phyloP scores from a whole-genome alignment of 495 filamentous ascomycete species.

The Neurospora sp. region DNA sequence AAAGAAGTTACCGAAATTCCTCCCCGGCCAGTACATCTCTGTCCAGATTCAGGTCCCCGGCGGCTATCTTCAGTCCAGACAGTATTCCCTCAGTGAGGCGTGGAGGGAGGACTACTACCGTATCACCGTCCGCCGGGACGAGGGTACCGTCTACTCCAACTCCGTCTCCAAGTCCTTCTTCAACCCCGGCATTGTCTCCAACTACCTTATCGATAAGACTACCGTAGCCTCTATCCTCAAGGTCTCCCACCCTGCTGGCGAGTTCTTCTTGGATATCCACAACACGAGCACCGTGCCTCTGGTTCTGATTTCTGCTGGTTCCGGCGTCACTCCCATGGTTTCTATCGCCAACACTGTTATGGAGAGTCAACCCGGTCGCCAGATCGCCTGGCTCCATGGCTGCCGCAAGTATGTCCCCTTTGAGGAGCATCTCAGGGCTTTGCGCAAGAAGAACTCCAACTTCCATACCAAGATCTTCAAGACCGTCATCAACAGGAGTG shows the following conservation, averaged over 20 bases:
- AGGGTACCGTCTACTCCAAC: constrained; percentile 35
- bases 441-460: constrained; percentile 25
- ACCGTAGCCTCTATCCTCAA: constrained; percentile 49
- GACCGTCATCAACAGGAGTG: constrained; percentile 26
- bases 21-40: constrained; percentile 62
- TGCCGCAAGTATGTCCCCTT: constrained; percentile 44
- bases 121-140: constrained; percentile 61
- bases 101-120: constrained; percentile 52
- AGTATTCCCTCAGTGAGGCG: constrained; percentile 62
- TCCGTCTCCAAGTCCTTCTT: constrained; percentile 26
- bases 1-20: constrained; percentile 46
- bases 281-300: constrained; percentile 33
- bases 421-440: constrained; percentile 35
- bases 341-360: constrained; percentile 54
- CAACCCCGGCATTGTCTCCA: constrained; percentile 57
- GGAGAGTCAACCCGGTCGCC: constrained; percentile 30
- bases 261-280: constrained; percentile 52
- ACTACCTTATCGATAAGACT: constrained; percentile 54
- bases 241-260: constrained; percentile 58
- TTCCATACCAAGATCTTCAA: constrained; percentile 34
- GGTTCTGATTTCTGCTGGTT: constrained; percentile 61
- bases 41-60: constrained; percentile 48
- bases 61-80: constrained; percentile 51
- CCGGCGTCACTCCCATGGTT: constrained; percentile 58
- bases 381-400: constrained; percentile 54